Base-by-base conservation (phyloP, 208 protist species). In the Dictyostelium gargantuum region DNA sequence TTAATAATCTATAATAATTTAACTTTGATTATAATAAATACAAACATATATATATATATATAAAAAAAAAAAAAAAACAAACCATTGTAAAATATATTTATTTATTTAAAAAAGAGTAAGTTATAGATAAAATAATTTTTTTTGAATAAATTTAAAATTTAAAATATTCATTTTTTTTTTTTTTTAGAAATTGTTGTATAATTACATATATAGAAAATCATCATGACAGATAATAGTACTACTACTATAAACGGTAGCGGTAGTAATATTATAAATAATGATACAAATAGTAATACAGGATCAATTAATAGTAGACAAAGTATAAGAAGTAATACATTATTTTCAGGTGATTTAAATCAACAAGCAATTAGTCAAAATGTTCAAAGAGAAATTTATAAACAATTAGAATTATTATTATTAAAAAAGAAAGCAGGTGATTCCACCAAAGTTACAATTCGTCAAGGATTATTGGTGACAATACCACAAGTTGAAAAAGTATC, bases 311-410 rank as follows among this genome's bases (percentile, higher is more conserved):
- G 6, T 81, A 84, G 56, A 54, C n/a, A 15, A 8, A 35, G 52
- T 61, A 17, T 70, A 11, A 85, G 80, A 75, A 29, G 38, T 19
- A 86, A 50, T 86, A 63, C 50, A 66, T 35, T 63, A n/a, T 86
- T 76, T 63, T 32, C 81, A 66, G 46, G 50, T 3, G 81, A 86
- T 76, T 52, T 76, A 58, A 76, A 52, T 63, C 81, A 86, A 76
- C 81, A 86, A 40, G 81, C 81, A 2, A 40, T 86, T 35, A 38
- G 29, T 35, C 29, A 35, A 48, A 86, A 73, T 77, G 81, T 86
- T 11, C 66, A 74, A 63, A 40, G 81, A n/a, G 81, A 86, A 29
- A 29, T 86, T 11, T 86, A 66, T 48, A 86, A 86, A 63, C 81
- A 86, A 76, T 50, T 86, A 13, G 81, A 86, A 38, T 29, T 86